Evolutionary conservation across 2,329 filamentous ascomycete species (phyloP), one percentile per base, ranked within the genome.

Genomic region (Cercospora sesami): DNA sequence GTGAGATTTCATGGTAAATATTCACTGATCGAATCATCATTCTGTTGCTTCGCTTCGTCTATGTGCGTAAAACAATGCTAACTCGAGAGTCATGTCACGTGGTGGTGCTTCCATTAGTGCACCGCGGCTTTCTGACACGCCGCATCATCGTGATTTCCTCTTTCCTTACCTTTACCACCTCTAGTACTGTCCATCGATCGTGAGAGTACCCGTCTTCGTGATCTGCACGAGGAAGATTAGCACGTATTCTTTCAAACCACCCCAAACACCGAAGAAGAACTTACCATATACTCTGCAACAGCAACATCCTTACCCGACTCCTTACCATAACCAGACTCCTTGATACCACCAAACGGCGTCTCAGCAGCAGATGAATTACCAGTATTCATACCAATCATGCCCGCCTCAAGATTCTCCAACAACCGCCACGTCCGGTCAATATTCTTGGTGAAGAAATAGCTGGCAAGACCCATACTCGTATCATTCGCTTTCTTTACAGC

Each of bases 361-460:
- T 90, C 88, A 0, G 88, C 88, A 1, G 88, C 87, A 1, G 87
- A 89, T n/a, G 84, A 82, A 73, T 89, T 89, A 18, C 86, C 87
- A 81, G 73, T 69, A 68, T 78, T 77, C 75, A 78, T 77, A 14
- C 88, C 89, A 74, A 91, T 88, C 89, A 90, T 91, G 3, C 88
- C 89, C 4, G 89, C 88, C 75, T 91, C 88, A 36, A 91, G 76
- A 71, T 86, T 89, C 81, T 91, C 89, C 66, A 90, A 80, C 75
- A 91, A 79, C 67, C 89, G 82, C 86, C 88, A 90, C 62, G 87
- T 82, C 0, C 88, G 86, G 74, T 90, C 87, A 5, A 90, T 80
- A 73, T 90, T 87, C 80, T 89, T 89, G 0, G 89, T 91, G 78
- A 90, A 90, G 69, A 86, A 86, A 73, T 91, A 91, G 45, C 86